A percentile compares a stretch with the other conserved stretches of the same genome.
phyloP scores from a whole-genome alignment of 2,329 filamentous ascomycete species.

The Escovopsis sp. region DNA sequence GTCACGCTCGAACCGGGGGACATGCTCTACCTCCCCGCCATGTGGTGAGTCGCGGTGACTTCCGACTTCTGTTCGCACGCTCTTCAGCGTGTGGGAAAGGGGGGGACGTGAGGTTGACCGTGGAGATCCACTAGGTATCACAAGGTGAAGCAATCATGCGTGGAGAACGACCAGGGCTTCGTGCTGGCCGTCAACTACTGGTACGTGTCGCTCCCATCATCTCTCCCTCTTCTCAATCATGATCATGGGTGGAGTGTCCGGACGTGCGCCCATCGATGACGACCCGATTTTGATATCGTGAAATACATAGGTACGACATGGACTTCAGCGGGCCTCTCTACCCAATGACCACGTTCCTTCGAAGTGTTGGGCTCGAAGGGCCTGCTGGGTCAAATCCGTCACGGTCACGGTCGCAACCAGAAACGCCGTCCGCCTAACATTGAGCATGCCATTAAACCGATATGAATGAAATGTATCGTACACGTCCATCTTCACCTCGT shows the following conservation, averaged over 20 bases:
- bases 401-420: not conserved
- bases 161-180: conserved; percentile 53
- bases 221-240: not conserved
- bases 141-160: conserved; percentile 60
- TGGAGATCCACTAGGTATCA: conserved; percentile 42
- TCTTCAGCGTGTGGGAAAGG: too few relatives aligned
- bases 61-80: not conserved
- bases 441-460: not conserved
- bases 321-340: conserved; percentile 58
- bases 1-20: conserved; percentile 59
- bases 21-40: conserved; percentile 67
- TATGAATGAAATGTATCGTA: not conserved
- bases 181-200: conserved; percentile 75
- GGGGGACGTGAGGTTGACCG: not conserved
- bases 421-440: not conserved
- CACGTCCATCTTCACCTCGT: conserved; percentile 21
- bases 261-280: too few relatives aligned
- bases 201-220: conserved; percentile 24
- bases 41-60: conserved; percentile 43
- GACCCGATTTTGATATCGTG: too few relatives aligned
- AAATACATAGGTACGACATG: conserved; percentile 54
- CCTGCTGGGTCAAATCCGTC: not conserved
- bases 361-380: conserved; percentile 15
- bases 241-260: not conserved
- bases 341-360: conserved; percentile 42